A percentile compares a stretch with the other conserved stretches of the same genome.
phyloP scores from a whole-genome alignment of 192 early-diverging fungal species.

The Pilaira anomala region DNA sequence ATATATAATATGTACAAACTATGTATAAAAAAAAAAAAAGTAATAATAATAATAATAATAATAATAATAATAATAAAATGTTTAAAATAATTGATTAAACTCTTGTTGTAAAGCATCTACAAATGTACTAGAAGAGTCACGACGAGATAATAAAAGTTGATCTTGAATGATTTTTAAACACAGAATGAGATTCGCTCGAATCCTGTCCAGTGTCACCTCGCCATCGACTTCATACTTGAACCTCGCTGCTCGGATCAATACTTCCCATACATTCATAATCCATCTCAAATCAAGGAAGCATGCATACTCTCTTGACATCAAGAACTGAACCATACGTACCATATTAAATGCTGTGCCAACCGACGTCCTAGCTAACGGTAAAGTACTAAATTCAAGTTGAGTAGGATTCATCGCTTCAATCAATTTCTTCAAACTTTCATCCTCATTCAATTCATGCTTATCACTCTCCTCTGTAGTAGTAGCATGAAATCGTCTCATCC shows the following conservation, averaged over 20 bases:
- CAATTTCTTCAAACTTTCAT: background rate
- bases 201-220: background rate
- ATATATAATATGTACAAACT: no score
- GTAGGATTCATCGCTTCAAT: background rate
- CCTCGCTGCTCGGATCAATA: background rate
- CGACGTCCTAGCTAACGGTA: background rate
- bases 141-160: background rate
- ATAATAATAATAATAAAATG: background rate
- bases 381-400: background rate
- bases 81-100: background rate
- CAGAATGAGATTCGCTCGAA: slow-evolving; percentile 1
- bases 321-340: slow-evolving; percentile 3
- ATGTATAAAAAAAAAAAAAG: background rate
- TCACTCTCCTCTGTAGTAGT: background rate
- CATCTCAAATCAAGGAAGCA: slow-evolving; percentile 11
- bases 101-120: background rate
- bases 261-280: slow-evolving; percentile 1
- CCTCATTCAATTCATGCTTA: no score
- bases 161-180: background rate
- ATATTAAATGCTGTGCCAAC: background rate
- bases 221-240: background rate
- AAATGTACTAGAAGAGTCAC: background rate
- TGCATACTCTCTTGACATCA: background rate
- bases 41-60: no score
- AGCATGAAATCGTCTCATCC: background rate